Evolutionary conservation across 23 red algal genomes (phyloP).

Genomic region (Porphyridium purpureum): DNA sequence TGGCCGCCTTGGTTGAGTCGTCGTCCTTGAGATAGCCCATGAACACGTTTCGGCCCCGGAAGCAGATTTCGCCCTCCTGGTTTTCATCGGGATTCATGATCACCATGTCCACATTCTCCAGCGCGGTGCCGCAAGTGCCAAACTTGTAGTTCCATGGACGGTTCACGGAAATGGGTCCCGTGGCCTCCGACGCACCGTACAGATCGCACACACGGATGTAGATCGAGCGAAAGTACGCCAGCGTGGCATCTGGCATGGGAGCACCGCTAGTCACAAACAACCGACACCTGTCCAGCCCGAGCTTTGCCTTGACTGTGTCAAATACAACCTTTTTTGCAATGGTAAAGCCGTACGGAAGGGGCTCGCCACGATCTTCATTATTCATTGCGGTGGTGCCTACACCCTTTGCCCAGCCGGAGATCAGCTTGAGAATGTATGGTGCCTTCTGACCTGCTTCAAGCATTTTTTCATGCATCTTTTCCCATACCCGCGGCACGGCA

Average conservation of each 20-base stretch:
- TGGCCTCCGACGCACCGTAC: slow-evolving; percentile 78
- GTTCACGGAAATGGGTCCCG: slow-evolving; percentile 63
- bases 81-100: slow-evolving; percentile 11
- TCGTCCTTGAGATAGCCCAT: slow-evolving; percentile 53
- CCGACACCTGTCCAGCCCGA: slow-evolving; percentile 60
- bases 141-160: slow-evolving; percentile 11
- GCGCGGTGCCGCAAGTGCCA: slow-evolving; percentile 34
- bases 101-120: slow-evolving; percentile 28
- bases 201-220: slow-evolving; percentile 55
- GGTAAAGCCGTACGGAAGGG: slow-evolving; percentile 26
- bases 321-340: slow-evolving; percentile 51
- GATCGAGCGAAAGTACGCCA: slow-evolving; percentile 52
- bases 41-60: slow-evolving; percentile 69
- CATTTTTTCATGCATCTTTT: slow-evolving; percentile 70
- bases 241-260: slow-evolving; percentile 35
- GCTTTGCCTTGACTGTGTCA: slow-evolving; percentile 20
- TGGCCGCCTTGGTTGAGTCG: slow-evolving; percentile 18
- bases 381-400: slow-evolving; percentile 18
- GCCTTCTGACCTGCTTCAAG: slow-evolving; percentile 11
- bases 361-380: slow-evolving; percentile 15
- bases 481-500: slow-evolving; percentile 78
- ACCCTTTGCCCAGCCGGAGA: slow-evolving; percentile 37
- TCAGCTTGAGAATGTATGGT: slow-evolving; percentile 8
- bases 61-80: slow-evolving; percentile 56
- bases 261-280: slow-evolving; percentile 50